phyloP scores from a whole-genome alignment of 2,329 filamentous ascomycete genomes.

The Sporothrix mexicana region DNA sequence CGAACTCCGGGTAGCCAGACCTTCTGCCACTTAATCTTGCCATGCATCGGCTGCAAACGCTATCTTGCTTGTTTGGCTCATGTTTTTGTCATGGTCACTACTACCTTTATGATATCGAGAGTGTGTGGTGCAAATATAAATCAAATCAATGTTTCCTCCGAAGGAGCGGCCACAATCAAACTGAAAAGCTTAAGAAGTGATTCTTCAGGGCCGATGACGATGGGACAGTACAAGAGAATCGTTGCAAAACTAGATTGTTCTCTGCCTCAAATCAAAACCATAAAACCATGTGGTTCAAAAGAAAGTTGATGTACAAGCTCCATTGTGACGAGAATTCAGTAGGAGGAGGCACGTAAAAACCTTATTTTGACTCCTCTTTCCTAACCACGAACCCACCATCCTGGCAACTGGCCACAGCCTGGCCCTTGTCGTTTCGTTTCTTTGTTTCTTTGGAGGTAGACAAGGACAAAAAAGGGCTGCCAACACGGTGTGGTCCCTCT shows the following conservation, averaged over 20 bases:
- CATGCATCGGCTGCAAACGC: constrained; percentile 25
- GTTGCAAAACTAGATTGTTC: too few relatives aligned
- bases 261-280: too few relatives aligned
- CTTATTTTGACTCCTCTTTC: not conserved
- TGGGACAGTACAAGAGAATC: not conserved
- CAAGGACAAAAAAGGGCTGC: too few relatives aligned
- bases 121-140: not conserved
- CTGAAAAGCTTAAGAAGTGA: not conserved
- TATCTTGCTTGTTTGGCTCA: constrained; percentile 2
- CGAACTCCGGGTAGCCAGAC: constrained; percentile 29
- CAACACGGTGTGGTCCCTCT: not conserved
- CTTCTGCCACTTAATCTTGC: constrained; percentile 23
- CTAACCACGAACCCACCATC: not conserved
- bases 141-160: not conserved
- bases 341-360: not conserved
- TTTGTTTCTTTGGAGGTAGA: too few relatives aligned
- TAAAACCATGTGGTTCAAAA: not conserved
- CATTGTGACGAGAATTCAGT: not conserved
- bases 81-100: not conserved
- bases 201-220: not conserved
- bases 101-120: not conserved
- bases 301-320: not conserved
- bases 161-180: not conserved
- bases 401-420: not conserved
- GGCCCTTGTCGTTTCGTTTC: too few relatives aligned